These are phyloP conservation scores for Rhizoctonia solani DNA, from an alignment of 1,284 basidiomycete genomes.

Conservation along the genomic window DNA sequence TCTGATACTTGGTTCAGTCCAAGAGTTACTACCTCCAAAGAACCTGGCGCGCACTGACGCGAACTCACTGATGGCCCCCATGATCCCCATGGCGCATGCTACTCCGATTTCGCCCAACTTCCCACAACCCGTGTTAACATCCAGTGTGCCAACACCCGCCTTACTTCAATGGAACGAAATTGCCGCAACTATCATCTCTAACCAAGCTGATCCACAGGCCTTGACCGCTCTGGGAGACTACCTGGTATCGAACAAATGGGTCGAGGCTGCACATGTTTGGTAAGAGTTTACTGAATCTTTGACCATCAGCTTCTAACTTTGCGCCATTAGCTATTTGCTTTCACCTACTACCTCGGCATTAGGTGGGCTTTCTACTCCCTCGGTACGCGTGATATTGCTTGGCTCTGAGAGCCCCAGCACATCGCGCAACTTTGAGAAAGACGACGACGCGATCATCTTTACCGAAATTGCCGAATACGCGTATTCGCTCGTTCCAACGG, in stretches of 20 bases:
- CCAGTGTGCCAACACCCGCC: conserved; percentile 59
- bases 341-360: conserved; percentile 81
- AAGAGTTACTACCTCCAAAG: conserved; percentile 71
- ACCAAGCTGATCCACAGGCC: conserved; percentile 67
- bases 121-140: conserved; percentile 49
- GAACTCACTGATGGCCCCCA: conserved; percentile 50
- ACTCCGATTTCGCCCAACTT: conserved; percentile 72
- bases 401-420: conserved; percentile 64
- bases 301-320: too few relatives aligned
- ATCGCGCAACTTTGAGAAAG: conserved; percentile 61
- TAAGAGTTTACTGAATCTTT: conserved; percentile 47
- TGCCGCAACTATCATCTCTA: conserved; percentile 81
- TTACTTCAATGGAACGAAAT: conserved; percentile 85
- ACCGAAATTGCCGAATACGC: conserved; percentile 95
- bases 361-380: conserved; percentile 65
- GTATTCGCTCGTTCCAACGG: conserved; percentile 67
- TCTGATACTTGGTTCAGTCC: conserved; percentile 54
- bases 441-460: conserved; percentile 81
- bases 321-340: conserved; percentile 72
- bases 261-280: conserved; percentile 92
- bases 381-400: conserved; percentile 66
- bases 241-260: conserved; percentile 69
- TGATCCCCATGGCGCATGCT: conserved; percentile 47
- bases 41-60: conserved; percentile 49
- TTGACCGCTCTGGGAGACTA: conserved; percentile 88